A percentile compares a stretch with the other conserved stretches of the same genome.
These are phyloP conservation scores for Pleurotus salmoneostramineus DNA, from an alignment of 768 basidiomycete genomes.

Conservation along the genomic window DNA sequence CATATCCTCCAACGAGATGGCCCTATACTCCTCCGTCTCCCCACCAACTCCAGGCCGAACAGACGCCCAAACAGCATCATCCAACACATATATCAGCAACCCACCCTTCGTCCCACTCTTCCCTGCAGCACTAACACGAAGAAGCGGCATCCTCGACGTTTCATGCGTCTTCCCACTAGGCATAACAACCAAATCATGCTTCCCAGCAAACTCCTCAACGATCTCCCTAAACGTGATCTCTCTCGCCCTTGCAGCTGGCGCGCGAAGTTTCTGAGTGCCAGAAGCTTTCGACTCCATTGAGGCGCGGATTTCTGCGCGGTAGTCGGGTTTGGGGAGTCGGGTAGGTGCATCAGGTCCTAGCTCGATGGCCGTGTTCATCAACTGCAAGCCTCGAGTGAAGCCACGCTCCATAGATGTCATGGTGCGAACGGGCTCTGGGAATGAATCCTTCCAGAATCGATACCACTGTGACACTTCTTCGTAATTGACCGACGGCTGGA, in stretches of 20 bases:
- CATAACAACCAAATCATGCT: constrained; percentile 85
- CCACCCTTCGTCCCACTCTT: constrained; percentile 53
- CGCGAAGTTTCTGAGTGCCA: constrained; percentile 28
- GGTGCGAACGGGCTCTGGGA: constrained; percentile 67
- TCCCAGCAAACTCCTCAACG: constrained; percentile 85
- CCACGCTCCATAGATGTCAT: constrained; percentile 69
- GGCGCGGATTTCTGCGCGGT: constrained; percentile 40
- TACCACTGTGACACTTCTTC: constrained; percentile 96
- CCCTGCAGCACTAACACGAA: constrained; percentile 82
- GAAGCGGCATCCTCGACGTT: constrained; percentile 84
- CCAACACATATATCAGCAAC: constrained; percentile 81
- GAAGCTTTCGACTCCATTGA: constrained; percentile 8
- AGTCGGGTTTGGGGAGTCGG: constrained; percentile 65
- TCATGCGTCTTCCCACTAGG: constrained; percentile 85
- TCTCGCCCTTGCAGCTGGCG: constrained; percentile 49
- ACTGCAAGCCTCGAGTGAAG: constrained; percentile 82
- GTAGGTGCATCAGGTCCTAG: constrained; percentile 75
- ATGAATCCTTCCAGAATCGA: constrained; percentile 78
- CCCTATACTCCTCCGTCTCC: constrained; percentile 62
- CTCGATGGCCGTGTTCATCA: constrained; percentile 94
- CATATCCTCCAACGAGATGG: constrained; percentile 88
- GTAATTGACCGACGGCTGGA: constrained; percentile 83
- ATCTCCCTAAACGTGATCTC: constrained; percentile 93
- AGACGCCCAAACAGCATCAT: constrained; percentile 91
- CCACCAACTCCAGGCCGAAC: constrained; percentile 37